Base-by-base conservation (phyloP, 257 asterid species). In the Schizonepeta tenuifolia region DNA sequence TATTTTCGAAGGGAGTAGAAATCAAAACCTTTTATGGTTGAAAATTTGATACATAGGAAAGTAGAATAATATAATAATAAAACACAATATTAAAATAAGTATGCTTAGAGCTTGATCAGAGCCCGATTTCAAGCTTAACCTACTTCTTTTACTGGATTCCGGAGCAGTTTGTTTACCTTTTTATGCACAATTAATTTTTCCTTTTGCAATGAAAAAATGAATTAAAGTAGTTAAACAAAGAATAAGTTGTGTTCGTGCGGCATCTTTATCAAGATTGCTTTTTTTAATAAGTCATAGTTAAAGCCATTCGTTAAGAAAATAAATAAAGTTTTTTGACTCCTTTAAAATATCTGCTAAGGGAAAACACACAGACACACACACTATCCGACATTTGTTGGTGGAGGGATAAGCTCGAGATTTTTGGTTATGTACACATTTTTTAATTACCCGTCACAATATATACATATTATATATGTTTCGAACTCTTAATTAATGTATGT, bases 351-450 rank as follows among this genome's bases (percentile, higher is more conserved):
- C 38, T 76, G 66, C 57, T 59, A 70, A 50, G 24, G 21, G 7
- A 31, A 28, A 26, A 57, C 6, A 9, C 10, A 38, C 11, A 9
- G 3, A 50, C 56, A 47, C 75, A n/a, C n/a, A 71, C 69, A 79
- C 53, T 78, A 79, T 80, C 88, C 90, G 90, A 89, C 92, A 89
- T 50, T 75, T 79, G 3, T 38, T 86, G 83, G 96, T 86, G 94
- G 96, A 83, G 78, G 67, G 72, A 64, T 63, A 72, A 67, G 84
- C 83, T 84, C 89, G 87, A 86, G 85, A 82, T 69, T 73, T 70
- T 72, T 70, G 65, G 7, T 75, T 73, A 44, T 54, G 38, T 12
- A 35, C 8, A 17, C 35, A 2, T 58, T 60, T 1, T 66, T 65
- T 18, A 36, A 12, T 22, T 18, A 62, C 24, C 17, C 38, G 33